These are phyloP conservation scores for Allodekkera sacchari DNA, from an alignment of 805 yeast species.

Conservation along the genomic window DNA sequence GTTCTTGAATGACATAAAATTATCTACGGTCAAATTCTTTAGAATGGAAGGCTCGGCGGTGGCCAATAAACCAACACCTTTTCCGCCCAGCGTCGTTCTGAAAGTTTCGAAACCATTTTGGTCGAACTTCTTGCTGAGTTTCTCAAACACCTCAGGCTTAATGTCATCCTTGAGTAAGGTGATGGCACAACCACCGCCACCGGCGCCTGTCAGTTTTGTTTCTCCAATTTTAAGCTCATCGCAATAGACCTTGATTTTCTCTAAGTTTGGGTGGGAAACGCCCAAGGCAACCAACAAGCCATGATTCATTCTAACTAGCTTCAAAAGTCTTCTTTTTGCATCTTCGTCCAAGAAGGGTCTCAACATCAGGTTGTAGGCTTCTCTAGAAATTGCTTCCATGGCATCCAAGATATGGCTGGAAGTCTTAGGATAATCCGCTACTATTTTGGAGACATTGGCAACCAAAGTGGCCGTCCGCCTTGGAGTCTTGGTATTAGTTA, in stretches of 20 bases:
- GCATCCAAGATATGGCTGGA: constrained; percentile 57
- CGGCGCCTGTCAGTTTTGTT: constrained; percentile 96
- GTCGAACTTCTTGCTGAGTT: constrained; percentile 29
- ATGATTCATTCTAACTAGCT: constrained; percentile 74
- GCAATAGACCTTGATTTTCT: constrained; percentile 57
- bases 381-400: constrained; percentile 64
- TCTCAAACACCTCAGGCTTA: constrained; percentile 23
- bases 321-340: constrained; percentile 37
- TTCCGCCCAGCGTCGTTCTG: constrained; percentile 80
- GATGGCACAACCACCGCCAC: constrained; percentile 98
- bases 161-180: constrained; percentile 56
- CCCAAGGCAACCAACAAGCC: constrained; percentile 80
- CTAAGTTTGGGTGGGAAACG: constrained; percentile 90
- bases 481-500: constrained; percentile 84
- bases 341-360: constrained; percentile 38
- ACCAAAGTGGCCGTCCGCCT: constrained; percentile 82
- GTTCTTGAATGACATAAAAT: constrained; percentile 29
- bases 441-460: constrained; percentile 56
- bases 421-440: constrained; percentile 45
- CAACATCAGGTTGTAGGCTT: constrained; percentile 61
- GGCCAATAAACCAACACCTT: constrained; percentile 62
- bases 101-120: constrained; percentile 61
- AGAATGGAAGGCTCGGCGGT: constrained; percentile 6
- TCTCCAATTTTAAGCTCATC: constrained; percentile 64
- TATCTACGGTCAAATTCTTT: constrained; percentile 21